Evolutionary conservation across 2,329 filamentous ascomycete species (phyloP).

Genomic region (Aspergillus fructus): DNA sequence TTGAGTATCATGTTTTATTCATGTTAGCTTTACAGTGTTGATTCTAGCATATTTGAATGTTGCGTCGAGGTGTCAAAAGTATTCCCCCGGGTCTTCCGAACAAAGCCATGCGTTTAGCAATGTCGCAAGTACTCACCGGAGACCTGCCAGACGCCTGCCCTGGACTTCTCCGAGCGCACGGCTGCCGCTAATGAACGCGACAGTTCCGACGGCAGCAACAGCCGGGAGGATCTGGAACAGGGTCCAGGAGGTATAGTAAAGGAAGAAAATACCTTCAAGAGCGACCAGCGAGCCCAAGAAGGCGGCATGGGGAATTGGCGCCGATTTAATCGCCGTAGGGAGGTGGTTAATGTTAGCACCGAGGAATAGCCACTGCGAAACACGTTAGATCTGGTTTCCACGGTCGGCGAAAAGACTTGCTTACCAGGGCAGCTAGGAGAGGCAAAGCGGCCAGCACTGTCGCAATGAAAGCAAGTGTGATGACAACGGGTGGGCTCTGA

Average conservation of each 20-base stretch:
- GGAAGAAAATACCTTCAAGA: constrained; percentile 88
- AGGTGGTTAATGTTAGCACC: constrained; percentile 83
- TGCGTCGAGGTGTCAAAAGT: neutral
- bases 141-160: constrained; percentile 74
- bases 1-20: neutral
- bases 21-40: neutral
- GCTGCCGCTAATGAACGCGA: constrained; percentile 82
- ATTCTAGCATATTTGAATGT: neutral
- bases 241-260: constrained; percentile 92
- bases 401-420: constrained; percentile 25
- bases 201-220: constrained; percentile 63
- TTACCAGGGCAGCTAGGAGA: constrained; percentile 67
- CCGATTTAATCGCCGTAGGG: constrained; percentile 68
- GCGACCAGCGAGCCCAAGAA: constrained; percentile 86
- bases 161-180: constrained; percentile 92
- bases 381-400: neutral
- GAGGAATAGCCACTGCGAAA: constrained; percentile 70
- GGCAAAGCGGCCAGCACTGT: constrained; percentile 74
- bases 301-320: constrained; percentile 75
- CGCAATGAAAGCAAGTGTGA: constrained; percentile 75
- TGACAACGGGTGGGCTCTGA: constrained; percentile 73
- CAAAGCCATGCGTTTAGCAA: constrained; percentile 1
- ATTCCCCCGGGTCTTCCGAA: neutral
- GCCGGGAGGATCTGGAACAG: constrained; percentile 85
- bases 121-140: constrained; percentile 45